Evolutionary conservation across 2,329 filamentous ascomycete species (phyloP).

Genomic region (Claviceps pazoutovae): DNA sequence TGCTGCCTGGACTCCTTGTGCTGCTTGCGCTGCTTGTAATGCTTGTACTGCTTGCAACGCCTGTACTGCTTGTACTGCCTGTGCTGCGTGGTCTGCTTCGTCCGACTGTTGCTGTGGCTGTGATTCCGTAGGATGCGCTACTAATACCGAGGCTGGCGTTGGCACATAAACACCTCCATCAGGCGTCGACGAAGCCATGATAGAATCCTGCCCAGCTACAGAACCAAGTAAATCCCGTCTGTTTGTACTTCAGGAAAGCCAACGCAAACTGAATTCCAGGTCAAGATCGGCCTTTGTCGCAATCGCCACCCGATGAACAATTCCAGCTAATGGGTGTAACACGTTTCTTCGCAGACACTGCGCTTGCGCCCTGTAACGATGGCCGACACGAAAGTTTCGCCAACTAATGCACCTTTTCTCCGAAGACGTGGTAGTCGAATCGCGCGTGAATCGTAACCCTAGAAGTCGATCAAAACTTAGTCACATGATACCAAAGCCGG

Average conservation of each 20-base stretch:
- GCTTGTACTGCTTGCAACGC: not conserved
- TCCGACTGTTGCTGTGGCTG: not conserved
- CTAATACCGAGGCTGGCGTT: not conserved
- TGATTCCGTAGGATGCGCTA: not conserved
- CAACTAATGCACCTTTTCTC: no score
- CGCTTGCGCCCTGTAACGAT: no score
- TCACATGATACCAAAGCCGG: no score
- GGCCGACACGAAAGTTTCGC: no score
- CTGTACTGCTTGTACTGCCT: not conserved
- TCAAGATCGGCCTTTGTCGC: no score
- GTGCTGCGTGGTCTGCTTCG: not conserved
- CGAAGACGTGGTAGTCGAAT: no score
- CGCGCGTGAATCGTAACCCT: no score
- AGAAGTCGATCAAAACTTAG: no score
- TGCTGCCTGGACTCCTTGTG: not conserved
- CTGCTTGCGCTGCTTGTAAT: not conserved
- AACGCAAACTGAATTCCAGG: no score
- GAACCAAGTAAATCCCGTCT: not conserved
- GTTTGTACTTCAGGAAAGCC: not conserved
- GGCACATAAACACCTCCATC: not conserved
- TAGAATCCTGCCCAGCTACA: not conserved
- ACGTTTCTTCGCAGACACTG: not conserved
- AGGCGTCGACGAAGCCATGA: not conserved
- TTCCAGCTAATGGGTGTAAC: not conserved
- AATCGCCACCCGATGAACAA: no score